Evolutionary conservation across 805 yeast genomes (phyloP).

Genomic region (Lipomyces spencermartinsiae): DNA sequence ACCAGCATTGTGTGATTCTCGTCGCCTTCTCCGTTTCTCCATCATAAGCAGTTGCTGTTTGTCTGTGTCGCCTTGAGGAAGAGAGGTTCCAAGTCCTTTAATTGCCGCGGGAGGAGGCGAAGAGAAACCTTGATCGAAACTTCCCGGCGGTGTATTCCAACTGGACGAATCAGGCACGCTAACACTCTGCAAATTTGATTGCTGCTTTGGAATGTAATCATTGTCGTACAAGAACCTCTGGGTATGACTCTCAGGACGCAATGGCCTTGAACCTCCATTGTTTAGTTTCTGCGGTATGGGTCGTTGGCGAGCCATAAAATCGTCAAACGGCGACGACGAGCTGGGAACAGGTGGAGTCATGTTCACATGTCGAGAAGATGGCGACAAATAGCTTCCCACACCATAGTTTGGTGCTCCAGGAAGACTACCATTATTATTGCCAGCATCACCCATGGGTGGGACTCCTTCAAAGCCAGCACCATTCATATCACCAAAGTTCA

Average conservation of each 20-base stretch:
- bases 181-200: conserved; percentile 32
- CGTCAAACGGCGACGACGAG: conserved; percentile 45
- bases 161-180: conserved; percentile 32
- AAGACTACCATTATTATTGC: conserved; percentile 1
- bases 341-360: conserved; percentile 42
- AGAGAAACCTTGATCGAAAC: conserved; percentile 27
- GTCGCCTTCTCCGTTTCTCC: conserved; percentile 65
- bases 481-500: conserved; percentile 13
- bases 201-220: conserved; percentile 34
- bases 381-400: conserved; percentile 34
- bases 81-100: conserved; percentile 5
- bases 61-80: conserved; percentile 18
- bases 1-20: conserved; percentile 86
- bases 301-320: conserved; percentile 36
- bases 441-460: neutral
- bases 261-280: conserved; percentile 19
- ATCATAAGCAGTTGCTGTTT: conserved; percentile 33
- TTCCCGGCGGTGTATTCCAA: conserved; percentile 31
- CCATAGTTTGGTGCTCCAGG: conserved; percentile 6
- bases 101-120: conserved; percentile 27
- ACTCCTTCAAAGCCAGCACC: conserved; percentile 3
- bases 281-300: conserved; percentile 12
- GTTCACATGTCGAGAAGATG: conserved; percentile 20
- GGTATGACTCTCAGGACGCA: conserved; percentile 35
- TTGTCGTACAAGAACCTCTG: conserved; percentile 42